Conservation (phyloP, 495 filamentous ascomycete species). For the Jackrogersella multiformis region DNA sequence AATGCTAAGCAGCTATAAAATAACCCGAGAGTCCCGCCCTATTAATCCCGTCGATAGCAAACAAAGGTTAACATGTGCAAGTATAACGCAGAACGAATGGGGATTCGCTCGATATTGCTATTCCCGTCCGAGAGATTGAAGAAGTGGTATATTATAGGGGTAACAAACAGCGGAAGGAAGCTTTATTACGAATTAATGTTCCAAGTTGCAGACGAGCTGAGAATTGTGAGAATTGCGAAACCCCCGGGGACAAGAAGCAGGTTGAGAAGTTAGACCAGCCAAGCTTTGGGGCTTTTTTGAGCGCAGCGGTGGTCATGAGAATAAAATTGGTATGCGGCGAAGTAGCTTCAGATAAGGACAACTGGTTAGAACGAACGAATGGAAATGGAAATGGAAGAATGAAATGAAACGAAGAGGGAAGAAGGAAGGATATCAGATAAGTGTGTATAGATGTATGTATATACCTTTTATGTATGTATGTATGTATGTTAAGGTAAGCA, state of each 20-base stretch:
- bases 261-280: slow-evolving; percentile 27
- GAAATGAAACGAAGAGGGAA: slow-evolving; percentile 27
- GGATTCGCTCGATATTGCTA: slow-evolving; percentile 34
- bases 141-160: slow-evolving; percentile 20
- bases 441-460: slow-evolving; percentile 17
- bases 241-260: slow-evolving; percentile 21
- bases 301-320: slow-evolving; percentile 37
- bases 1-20: slow-evolving; percentile 26
- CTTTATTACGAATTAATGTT: slow-evolving; percentile 38
- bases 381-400: neutral
- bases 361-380: slow-evolving; percentile 15
- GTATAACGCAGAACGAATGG: slow-evolving; percentile 20
- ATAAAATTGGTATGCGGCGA: slow-evolving; percentile 10
- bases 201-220: slow-evolving; percentile 14
- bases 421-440: slow-evolving; percentile 33
- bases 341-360: slow-evolving; percentile 14
- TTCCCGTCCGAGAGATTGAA: slow-evolving; percentile 17
- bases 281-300: slow-evolving; percentile 36
- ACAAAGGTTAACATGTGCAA: slow-evolving; percentile 28
- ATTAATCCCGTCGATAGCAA: slow-evolving; percentile 34
- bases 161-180: slow-evolving; percentile 31
- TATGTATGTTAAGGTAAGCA: slow-evolving; percentile 28
- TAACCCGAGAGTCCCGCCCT: slow-evolving; percentile 31
- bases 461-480: too few relatives aligned
- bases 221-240: slow-evolving; percentile 26